phyloP scores from a whole-genome alignment of 1,139 yeast species.

The Kluyveromyces sp. region DNA sequence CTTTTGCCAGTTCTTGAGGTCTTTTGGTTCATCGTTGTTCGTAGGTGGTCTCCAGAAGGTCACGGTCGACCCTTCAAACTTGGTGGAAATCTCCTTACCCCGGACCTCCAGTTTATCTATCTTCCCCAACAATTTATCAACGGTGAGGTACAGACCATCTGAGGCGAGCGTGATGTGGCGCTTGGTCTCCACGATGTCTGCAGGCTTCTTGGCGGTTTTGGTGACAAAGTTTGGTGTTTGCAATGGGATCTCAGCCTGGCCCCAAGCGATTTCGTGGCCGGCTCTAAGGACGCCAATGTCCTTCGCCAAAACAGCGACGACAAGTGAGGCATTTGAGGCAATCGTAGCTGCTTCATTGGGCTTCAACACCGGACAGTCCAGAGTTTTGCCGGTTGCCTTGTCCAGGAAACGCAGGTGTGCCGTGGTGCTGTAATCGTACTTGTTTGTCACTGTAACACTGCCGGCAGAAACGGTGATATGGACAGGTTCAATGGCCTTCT shows the following conservation, averaged over 20 bases:
- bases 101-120: not conserved
- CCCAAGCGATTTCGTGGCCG: constrained; percentile 6
- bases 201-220: not conserved
- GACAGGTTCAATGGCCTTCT: constrained; percentile 4
- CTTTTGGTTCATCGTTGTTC: constrained; percentile 3
- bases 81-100: constrained; percentile 1
- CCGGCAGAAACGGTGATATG: not conserved
- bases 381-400: not conserved
- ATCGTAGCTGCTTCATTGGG: constrained; percentile 3
- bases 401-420: constrained; percentile 1
- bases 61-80: constrained; percentile 3
- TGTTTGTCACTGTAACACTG: constrained; percentile 2
- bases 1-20: constrained; percentile 1
- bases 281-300: constrained; percentile 3
- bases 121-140: constrained; percentile 4
- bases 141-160: not conserved
- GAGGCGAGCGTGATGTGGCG: not conserved
- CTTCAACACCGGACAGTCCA: not conserved
- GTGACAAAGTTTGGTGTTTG: not conserved
- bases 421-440: constrained; percentile 1
- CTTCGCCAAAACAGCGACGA: not conserved
- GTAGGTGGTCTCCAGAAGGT: constrained; percentile 6
- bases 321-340: not conserved
- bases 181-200: not conserved
- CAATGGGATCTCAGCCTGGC: not conserved